Base-by-base conservation (phyloP, 129 eudicot genomes). In the Pseudognaphalium luteoalbum region DNA sequence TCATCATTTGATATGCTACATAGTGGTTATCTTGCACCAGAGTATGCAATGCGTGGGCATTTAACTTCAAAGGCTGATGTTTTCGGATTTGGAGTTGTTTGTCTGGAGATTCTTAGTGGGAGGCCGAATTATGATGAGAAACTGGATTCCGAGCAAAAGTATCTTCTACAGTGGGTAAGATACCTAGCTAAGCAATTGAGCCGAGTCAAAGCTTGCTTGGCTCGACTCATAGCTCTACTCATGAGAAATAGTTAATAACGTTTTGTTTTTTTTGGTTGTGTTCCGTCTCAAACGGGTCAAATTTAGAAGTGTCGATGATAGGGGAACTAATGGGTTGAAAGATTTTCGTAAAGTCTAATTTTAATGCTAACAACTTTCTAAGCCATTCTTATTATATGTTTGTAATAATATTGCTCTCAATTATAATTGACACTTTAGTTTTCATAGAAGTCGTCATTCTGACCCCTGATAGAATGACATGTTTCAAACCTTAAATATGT, bases 31-130 rank as follows among this genome's bases (percentile, higher is more conserved):
- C 90, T 86, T 69, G 88, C 93, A 76, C 90, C 90, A 0, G 93
- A 88, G 80, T 88, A 88, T 67, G 93, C 93, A 52, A 81, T 88
- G 93, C 93, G 90, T 14, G 90, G 93, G 28, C 90, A 86, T 69
- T 83, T 88, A 30, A 86, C 93, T 35, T 85, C 86, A 57, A 88
- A 88, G 81, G 93, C 86, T 42, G 90, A 88, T 76, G 93, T 88
- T 74, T 88, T 86, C 71, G 87, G 90, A 52, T 88, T 83, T 77
- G 93, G 93, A 68, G 90, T 88, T 76, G 88, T 88, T 54, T 84
- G 87, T 70, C 54, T 88, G 25, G 93, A 88, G 81, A 81, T 88
- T 67, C 78, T 88, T 35, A 88, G 93, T 68, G 93, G 93, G 65
- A 83, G 93, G 75, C 77, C 93, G 3, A 88, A 88, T 51, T 81